Base-by-base conservation (phyloP, 169 alveolate genomes). In the Plasmodium gonderi region DNA sequence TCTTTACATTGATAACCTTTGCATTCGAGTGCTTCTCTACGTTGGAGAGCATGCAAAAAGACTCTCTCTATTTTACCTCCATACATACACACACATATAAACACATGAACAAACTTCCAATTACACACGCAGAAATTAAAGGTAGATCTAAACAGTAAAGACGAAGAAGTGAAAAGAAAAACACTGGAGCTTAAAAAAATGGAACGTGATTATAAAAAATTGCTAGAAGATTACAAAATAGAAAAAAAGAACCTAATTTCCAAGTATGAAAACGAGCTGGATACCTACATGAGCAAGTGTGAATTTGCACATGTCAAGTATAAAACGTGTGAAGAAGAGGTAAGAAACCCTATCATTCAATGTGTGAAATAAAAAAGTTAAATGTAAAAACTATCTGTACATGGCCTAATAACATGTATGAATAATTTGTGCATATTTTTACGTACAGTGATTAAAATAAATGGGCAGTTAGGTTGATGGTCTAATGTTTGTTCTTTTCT, bases 271-370 rank as follows among this genome's bases (percentile, higher is more conserved):
- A 87, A 87, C 23, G 93, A 87, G 47, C 49, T 87, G 23, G 93
- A 87, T 44, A 49, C 42, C 29, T 87, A 87, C 26, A 76, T 87
- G 74, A 38, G 69, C 14, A 87, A 87, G 81, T 87, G 87, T 40
- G 93, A 87, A 60, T 87, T 75, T 42, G 45, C 92, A 1, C 92
- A 85, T 33, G 78, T 82, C 38, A 85, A 75, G 64, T 75, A 75
- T 75, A 85, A 85, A 31, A 74, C 65, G 81, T 47, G 78, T n/a
- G 92, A 85, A 33, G 92, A 85, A 38, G 92, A 85, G 65, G 92
- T 85, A 45, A 74, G 78, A 23, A 69, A 20, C 36, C 36, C 29
- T 3, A 4, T 23, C 38, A 60, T 0, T 29, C 40, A 5, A 36
- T 2, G 8, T 8, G 5, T n/a, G n/a, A n/a, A n/a, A n/a, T n/a